Evolutionary conservation across 768 basidiomycete genomes (phyloP), one percentile per base, ranked within the genome.

Genomic region (Sporobolomyces pararoseus): DNA sequence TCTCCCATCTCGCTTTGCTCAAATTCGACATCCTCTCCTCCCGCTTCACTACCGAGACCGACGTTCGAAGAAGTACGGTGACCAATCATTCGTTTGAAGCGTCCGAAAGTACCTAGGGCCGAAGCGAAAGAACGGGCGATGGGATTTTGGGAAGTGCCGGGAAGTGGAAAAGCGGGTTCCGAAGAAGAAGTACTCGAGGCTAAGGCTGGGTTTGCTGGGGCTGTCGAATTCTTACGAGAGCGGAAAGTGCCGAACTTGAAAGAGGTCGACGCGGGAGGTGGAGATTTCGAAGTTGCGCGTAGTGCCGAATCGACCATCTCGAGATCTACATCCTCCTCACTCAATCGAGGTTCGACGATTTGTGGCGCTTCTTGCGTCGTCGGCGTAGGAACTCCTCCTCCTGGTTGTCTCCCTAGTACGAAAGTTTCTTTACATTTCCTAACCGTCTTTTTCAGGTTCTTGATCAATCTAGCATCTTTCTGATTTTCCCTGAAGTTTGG

Each of bases 101-200:
- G 82, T 2, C 91, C 91, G 23, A 94, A 80, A 7, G 88, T 84
- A 7, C 91, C 89, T 34, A 92, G 86, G 4, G 91, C 91, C 79
- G 86, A 88, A 62, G 89, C 87, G 54, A 93, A 84, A 16, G 84
- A 89, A 1, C 89, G 84, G 0, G 89, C 89, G 21, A 92, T 81
- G 0, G 86, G 82, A 35, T 65, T 63, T 53, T 61, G 64, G 25
- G 53, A 19, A 2, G 51, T 54, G 17, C 46, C 39, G 37, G 63
- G 65, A 9, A 68, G 55, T 9, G 54, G 44, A 31, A 55, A 57
- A 17, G 49, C 25, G 23, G 61, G n/a, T 12, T 31, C 53, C 34
- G 46, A 19, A 25, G 53, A 34, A 47, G 50, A 29, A 14, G 5
- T 12, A 29, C 3, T 9, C 57, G 61, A 23, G 44, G 53, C 23